A percentile compares a stretch with the other conserved stretches of the same genome.
phyloP scores from a whole-genome alignment of 257 asterid species.

The Thymus quinquecostatus region DNA sequence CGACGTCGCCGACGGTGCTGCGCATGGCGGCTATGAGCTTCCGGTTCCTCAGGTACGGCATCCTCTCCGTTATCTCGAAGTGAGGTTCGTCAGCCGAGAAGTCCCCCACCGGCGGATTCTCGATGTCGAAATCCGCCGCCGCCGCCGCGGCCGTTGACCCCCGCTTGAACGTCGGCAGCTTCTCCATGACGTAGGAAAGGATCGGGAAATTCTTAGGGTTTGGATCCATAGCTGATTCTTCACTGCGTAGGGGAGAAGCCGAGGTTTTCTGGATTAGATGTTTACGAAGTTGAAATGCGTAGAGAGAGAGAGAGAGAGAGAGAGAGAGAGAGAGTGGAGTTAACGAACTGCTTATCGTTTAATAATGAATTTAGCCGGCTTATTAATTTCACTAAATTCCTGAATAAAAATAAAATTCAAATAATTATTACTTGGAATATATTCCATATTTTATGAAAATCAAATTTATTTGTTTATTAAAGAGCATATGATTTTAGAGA shows the following conservation, averaged over 20 bases:
- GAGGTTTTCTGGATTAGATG: not conserved
- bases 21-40: constrained; percentile 72
- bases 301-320: not conserved
- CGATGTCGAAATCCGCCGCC: constrained; percentile 62
- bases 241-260: constrained; percentile 3
- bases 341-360: not conserved
- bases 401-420: too few species aligned
- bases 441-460: too few species aligned
- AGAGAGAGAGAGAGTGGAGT: not conserved
- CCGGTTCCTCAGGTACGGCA: constrained; percentile 86
- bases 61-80: constrained; percentile 78
- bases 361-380: not conserved
- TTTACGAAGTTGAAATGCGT: not conserved
- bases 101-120: constrained; percentile 52
- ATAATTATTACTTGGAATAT: too few species aligned
- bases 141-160: constrained; percentile 34
- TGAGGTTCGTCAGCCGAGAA: constrained; percentile 55
- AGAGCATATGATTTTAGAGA: too few species aligned
- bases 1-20: constrained; percentile 71
- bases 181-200: constrained; percentile 82
- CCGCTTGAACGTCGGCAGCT: constrained; percentile 69
- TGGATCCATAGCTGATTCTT: constrained; percentile 69
- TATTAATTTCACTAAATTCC: not conserved
- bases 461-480: too few species aligned
- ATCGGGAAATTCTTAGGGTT: constrained; percentile 78